phyloP scores from a whole-genome alignment of 495 filamentous ascomycete species.

The Letharia lupina region DNA sequence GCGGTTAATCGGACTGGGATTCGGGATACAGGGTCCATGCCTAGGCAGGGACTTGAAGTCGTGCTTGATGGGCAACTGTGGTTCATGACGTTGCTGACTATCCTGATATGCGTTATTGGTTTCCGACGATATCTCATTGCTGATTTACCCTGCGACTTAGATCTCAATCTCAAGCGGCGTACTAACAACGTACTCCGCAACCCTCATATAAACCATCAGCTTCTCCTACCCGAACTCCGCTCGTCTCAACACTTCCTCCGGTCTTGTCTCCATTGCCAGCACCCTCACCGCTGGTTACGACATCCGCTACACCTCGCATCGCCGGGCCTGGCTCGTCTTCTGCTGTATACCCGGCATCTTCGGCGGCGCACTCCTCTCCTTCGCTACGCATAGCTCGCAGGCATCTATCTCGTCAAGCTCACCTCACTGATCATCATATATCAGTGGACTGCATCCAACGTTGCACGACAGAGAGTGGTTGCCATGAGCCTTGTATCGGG shows the following conservation, averaged over 20 bases:
- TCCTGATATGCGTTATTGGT: slow-evolving; percentile 9
- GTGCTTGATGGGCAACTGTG: slow-evolving; percentile 39
- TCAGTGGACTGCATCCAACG: slow-evolving; percentile 42
- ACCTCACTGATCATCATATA: slow-evolving; percentile 39
- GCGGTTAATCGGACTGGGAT: slow-evolving; percentile 49
- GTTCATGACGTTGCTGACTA: slow-evolving; percentile 28
- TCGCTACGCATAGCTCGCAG: slow-evolving; percentile 48
- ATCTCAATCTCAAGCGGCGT: slow-evolving; percentile 52
- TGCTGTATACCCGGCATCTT: slow-evolving; percentile 43
- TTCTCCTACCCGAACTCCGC: slow-evolving; percentile 48
- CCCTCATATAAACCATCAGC: slow-evolving; percentile 49
- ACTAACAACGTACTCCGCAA: slow-evolving; percentile 53
- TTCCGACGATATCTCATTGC: not conserved
- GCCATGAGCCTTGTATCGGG: slow-evolving; percentile 50
- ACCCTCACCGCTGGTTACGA: slow-evolving; percentile 47
- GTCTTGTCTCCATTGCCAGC: slow-evolving; percentile 46
- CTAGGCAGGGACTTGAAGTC: slow-evolving; percentile 39
- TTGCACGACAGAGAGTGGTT: slow-evolving; percentile 42
- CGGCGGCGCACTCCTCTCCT: slow-evolving; percentile 53
- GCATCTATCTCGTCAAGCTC: slow-evolving; percentile 61
- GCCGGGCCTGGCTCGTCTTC: slow-evolving; percentile 43
- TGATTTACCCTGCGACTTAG: slow-evolving; percentile 16
- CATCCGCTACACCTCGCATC: slow-evolving; percentile 37
- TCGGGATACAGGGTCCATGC: slow-evolving; percentile 43
- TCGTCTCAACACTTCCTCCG: slow-evolving; percentile 57